Evolutionary conservation across 352 stramenopile genomes (phyloP).

Genomic region (Globisporangium takayamanum): DNA sequence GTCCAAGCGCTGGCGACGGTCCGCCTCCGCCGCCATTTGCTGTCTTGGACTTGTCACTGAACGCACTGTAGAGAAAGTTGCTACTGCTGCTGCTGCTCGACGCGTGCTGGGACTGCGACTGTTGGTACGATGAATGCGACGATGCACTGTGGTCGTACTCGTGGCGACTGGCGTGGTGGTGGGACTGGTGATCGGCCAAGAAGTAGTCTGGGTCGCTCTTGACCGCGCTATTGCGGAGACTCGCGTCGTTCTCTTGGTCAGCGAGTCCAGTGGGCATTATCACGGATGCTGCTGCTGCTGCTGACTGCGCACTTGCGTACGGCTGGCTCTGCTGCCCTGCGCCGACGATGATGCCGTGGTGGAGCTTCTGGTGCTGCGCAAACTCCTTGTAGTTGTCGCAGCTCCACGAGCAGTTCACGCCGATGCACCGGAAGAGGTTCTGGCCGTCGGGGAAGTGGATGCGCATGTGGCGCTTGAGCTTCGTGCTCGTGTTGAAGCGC

Average conservation of each 20-base stretch:
- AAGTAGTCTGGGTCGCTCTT: slow-evolving; percentile 14
- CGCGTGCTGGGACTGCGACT: slow-evolving; percentile 2
- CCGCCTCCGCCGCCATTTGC: neutral
- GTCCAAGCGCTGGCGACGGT: neutral
- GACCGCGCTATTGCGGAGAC: slow-evolving; percentile 7
- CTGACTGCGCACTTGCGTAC: neutral
- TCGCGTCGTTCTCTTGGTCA: slow-evolving; percentile 21
- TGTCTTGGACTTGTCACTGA: slow-evolving; percentile 29
- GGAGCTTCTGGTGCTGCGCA: slow-evolving; percentile 63
- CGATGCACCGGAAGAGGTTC: slow-evolving; percentile 68
- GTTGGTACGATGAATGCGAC: slow-evolving; percentile 10
- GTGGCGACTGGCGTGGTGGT: slow-evolving; percentile 9
- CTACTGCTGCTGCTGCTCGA: slow-evolving; percentile 13
- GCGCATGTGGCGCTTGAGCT: slow-evolving; percentile 85
- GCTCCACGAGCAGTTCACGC: slow-evolving; percentile 43
- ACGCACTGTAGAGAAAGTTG: slow-evolving; percentile 31
- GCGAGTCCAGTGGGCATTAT: neutral
- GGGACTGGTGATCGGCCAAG: neutral
- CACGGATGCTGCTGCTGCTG: neutral
- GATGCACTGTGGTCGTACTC: slow-evolving; percentile 9
- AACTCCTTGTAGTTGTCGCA: slow-evolving; percentile 87
- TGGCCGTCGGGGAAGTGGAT: slow-evolving; percentile 79
- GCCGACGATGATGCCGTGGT: slow-evolving; percentile 68
- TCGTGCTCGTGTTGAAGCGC: slow-evolving; percentile 86
- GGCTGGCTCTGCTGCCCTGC: slow-evolving; percentile 22